Evolutionary conservation across 352 stramenopile genomes (phyloP).

Genomic region (Phytophthora crassamura): DNA sequence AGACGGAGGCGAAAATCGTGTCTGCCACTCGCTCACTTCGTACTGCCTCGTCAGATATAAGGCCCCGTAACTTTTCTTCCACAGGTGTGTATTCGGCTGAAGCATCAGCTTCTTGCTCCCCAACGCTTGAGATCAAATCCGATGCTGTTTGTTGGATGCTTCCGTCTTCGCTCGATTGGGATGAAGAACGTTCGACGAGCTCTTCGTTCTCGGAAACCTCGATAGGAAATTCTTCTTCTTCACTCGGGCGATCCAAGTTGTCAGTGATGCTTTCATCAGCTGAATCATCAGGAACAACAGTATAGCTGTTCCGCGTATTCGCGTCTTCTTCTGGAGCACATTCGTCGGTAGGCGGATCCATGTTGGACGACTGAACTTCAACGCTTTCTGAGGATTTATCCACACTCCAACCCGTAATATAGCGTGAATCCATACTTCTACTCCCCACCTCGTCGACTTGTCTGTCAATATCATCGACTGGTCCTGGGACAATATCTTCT

Average conservation of each 20-base stretch:
- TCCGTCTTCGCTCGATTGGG: background rate
- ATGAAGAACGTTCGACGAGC: background rate
- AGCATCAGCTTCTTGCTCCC: background rate
- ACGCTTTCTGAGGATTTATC: conserved; percentile 4
- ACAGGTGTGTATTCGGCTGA: background rate
- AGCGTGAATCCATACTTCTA: conserved; percentile 5
- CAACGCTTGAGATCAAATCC: background rate
- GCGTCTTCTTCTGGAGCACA: background rate
- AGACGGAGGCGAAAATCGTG: conserved; percentile 18
- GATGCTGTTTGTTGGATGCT: background rate
- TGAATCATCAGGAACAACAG: background rate
- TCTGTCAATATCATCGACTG: background rate
- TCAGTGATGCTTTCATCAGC: background rate
- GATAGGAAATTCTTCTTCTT: background rate
- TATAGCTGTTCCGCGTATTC: background rate
- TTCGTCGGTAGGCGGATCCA: background rate
- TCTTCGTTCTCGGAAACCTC: background rate
- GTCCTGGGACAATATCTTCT: background rate
- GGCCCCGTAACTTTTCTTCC: background rate
- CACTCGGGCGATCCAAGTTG: background rate
- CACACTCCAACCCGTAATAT: conserved; percentile 16
- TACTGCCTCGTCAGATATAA: background rate
- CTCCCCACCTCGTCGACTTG: conserved; percentile 6
- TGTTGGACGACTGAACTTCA: background rate
- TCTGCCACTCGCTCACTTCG: conserved; percentile 23